Conservation (phyloP, 2,329 filamentous ascomycete genomes). For the Pseudogymnoascus destructans region DNA sequence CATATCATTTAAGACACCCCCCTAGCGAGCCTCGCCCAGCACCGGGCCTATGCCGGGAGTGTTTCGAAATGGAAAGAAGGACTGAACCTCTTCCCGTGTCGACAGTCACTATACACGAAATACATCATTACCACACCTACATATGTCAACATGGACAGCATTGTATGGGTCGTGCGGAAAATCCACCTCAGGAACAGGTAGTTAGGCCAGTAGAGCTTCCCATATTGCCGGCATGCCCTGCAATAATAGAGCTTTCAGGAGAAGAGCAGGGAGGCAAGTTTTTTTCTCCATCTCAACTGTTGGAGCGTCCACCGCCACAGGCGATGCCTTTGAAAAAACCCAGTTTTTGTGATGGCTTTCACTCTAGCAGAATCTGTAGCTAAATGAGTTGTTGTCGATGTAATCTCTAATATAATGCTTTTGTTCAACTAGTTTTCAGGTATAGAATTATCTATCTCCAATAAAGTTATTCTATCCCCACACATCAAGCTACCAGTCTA, state of each 20-base stretch:
- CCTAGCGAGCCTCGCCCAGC: slow-evolving; percentile 10
- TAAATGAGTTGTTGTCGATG: background rate
- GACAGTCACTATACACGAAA: slow-evolving; percentile 12
- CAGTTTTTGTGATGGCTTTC: background rate
- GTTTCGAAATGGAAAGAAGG: slow-evolving; percentile 8
- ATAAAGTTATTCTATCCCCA: background rate
- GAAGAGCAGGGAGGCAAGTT: slow-evolving; percentile 11
- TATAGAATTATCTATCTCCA: background rate
- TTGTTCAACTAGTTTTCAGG: background rate
- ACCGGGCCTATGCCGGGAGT: slow-evolving; percentile 12
- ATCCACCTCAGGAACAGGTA: background rate
- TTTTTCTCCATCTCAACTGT: slow-evolving; percentile 3
- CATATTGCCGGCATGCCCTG: slow-evolving; percentile 9
- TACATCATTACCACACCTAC: slow-evolving; percentile 14
- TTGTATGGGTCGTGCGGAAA: background rate
- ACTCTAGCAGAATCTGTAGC: background rate
- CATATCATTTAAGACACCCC: slow-evolving; percentile 14
- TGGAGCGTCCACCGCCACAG: slow-evolving; percentile 11
- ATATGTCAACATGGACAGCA: slow-evolving; percentile 10
- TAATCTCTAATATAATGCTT: background rate
- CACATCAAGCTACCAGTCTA: background rate
- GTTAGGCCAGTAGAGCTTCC: slow-evolving; percentile 11
- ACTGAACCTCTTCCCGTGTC: background rate
- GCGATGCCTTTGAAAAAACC: slow-evolving; percentile 13
- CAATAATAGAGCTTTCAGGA: slow-evolving; percentile 11